These are phyloP conservation scores for Zymoseptoria passerinii DNA, from an alignment of 2,329 filamentous ascomycete genomes.

Conservation along the genomic window DNA sequence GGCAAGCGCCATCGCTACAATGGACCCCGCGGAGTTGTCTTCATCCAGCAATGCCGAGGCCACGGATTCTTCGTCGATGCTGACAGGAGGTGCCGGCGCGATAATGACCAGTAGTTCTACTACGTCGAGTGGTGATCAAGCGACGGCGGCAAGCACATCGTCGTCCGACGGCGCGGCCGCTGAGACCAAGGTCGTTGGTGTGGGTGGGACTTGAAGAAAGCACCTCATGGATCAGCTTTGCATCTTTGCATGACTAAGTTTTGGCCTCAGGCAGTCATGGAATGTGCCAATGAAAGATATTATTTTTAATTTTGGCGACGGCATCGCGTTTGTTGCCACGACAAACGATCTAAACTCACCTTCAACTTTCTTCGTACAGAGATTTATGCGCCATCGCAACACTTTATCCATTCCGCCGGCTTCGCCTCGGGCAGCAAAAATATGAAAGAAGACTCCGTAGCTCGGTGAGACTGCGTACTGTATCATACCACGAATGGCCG, in stretches of 20 bases:
- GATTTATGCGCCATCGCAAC: too few relatives aligned
- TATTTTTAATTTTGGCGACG: not conserved
- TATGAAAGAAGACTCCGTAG: too few relatives aligned
- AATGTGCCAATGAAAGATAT: too few relatives aligned
- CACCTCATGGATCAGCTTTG: too few relatives aligned
- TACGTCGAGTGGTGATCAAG: not conserved
- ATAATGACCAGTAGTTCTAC: not conserved
- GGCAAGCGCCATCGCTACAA: constrained; percentile 9
- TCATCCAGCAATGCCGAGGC: constrained; percentile 1
- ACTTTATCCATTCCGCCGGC: too few relatives aligned
- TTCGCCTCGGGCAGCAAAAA: too few relatives aligned
- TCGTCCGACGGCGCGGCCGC: constrained; percentile 22
- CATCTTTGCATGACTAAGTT: not conserved
- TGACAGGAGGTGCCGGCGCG: not conserved
- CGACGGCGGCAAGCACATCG: not conserved
- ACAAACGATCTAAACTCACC: too few relatives aligned
- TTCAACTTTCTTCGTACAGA: too few relatives aligned
- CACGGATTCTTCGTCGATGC: not conserved
- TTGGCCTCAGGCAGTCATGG: not conserved
- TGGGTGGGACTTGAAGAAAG: constrained; percentile 23
- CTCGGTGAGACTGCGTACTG: too few relatives aligned
- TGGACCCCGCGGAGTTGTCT: constrained; percentile 14
- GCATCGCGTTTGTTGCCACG: too few relatives aligned
- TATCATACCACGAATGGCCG: too few relatives aligned
- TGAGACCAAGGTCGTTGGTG: constrained; percentile 32